Conservation (phyloP, 2,329 filamentous ascomycete species). For the Fusarium illudens region DNA sequence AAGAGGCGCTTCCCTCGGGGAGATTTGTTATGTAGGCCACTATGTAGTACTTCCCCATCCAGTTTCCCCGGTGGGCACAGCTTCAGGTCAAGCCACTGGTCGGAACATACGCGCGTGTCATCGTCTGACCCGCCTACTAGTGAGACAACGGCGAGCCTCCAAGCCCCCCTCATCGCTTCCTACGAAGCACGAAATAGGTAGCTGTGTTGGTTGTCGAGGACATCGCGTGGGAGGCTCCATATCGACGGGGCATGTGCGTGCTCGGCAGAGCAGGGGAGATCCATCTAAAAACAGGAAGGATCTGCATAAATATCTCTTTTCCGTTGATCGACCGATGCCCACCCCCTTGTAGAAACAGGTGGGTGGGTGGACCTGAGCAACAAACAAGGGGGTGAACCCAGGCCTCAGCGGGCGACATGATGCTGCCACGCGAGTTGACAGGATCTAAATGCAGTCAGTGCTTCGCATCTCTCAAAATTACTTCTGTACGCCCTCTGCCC, state of each 20-base stretch:
- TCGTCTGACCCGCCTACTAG: not conserved
- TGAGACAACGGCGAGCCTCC: not conserved
- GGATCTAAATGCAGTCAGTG: not conserved
- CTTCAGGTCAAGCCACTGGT: not conserved
- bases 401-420: not conserved
- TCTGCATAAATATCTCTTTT: not conserved
- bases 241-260: not conserved
- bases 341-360: not conserved
- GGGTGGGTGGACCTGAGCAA: not conserved
- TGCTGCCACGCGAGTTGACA: too few relatives aligned
- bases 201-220: not conserved
- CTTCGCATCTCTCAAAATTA: not conserved
- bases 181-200: not conserved
- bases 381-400: not conserved
- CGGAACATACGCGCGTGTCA: not conserved
- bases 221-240: not conserved
- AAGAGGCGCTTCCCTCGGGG: not conserved
- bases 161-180: not conserved
- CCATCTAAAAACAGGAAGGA: not conserved
- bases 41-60: not conserved
- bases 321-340: not conserved
- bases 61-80: not conserved
- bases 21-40: conserved; percentile 2
- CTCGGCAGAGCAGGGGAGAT: not conserved
- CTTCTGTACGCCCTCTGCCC: not conserved